These are phyloP conservation scores for Hebeloma cylindrosporum DNA, from an alignment of 768 basidiomycete species.

Conservation along the genomic window DNA sequence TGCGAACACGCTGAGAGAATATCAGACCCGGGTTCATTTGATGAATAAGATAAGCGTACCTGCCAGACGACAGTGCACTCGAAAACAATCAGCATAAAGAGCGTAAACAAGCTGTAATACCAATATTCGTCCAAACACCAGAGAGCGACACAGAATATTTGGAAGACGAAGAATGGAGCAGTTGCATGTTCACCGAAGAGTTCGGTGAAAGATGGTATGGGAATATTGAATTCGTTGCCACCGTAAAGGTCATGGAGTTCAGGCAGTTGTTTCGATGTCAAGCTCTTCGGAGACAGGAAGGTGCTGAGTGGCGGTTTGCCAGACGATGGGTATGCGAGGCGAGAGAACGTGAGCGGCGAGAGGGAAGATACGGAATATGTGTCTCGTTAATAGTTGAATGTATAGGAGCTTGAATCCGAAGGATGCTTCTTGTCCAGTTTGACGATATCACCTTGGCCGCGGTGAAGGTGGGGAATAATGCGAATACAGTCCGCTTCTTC, in stretches of 20 bases:
- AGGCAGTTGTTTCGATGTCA: constrained; percentile 47
- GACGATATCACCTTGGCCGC: constrained; percentile 90
- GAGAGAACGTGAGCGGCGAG: constrained; percentile 63
- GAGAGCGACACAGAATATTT: constrained; percentile 94
- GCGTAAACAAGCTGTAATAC: constrained; percentile 97
- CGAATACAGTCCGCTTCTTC: constrained; percentile 79
- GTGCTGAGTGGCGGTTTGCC: constrained; percentile 62
- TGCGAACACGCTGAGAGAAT: constrained; percentile 73
- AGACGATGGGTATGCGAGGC: constrained; percentile 87
- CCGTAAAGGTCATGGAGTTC: constrained; percentile 72
- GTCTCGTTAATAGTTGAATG: constrained; percentile 94
- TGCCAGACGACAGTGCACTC: constrained; percentile 99
- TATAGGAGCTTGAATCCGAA: constrained; percentile 61
- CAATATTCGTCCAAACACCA: constrained; percentile 99
- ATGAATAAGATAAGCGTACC: constrained; percentile 44
- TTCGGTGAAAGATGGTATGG: constrained; percentile 90
- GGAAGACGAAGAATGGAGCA: constrained; percentile 99
- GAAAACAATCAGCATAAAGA: constrained; percentile 98
- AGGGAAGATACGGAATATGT: constrained; percentile 74
- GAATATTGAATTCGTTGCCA: constrained; percentile 94
- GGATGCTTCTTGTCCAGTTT: constrained; percentile 61
- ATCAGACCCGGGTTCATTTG: constrained; percentile 1
- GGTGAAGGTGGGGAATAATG: constrained; percentile 76
- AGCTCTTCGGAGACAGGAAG: constrained; percentile 60
- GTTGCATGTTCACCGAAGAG: constrained; percentile 95